These are phyloP conservation scores for Geosmithia flava DNA, from an alignment of 2,329 filamentous ascomycete species.

Conservation along the genomic window DNA sequence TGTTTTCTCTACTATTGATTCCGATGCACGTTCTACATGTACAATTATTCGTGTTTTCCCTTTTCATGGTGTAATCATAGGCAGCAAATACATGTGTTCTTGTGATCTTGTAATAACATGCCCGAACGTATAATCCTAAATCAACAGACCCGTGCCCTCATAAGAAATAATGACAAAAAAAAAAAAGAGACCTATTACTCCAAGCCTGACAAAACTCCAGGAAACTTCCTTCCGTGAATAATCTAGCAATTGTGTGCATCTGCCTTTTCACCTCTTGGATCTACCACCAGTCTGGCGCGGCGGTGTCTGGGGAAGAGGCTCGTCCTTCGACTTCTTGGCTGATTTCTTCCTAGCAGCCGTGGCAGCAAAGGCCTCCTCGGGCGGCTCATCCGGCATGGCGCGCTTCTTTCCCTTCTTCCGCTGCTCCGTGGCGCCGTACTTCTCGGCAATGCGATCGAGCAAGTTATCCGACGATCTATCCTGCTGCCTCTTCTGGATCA, in stretches of 20 bases:
- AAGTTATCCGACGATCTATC: constrained; percentile 44
- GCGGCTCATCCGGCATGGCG: constrained; percentile 48
- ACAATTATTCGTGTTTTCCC: no score
- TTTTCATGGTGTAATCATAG: no score
- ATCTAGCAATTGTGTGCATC: background rate
- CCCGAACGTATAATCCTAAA: background rate
- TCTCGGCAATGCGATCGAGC: constrained; percentile 63
- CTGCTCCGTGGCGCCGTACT: constrained; percentile 46
- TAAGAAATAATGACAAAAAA: background rate
- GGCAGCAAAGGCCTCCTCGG: constrained; percentile 48
- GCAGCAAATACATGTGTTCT: no score
- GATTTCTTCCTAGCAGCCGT: constrained; percentile 29
- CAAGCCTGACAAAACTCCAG: background rate
- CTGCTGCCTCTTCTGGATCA: constrained; percentile 63
- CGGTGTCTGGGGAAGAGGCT: background rate
- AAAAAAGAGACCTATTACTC: background rate
- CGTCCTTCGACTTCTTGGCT: background rate
- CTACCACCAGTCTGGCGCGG: background rate
- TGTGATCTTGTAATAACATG: no score
- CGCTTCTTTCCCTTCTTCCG: constrained; percentile 40
- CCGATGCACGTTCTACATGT: no score
- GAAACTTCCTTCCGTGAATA: background rate
- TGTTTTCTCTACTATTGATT: no score
- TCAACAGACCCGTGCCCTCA: background rate
- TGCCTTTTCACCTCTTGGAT: background rate